Evolutionary conservation across 2,329 filamentous ascomycete species (phyloP), one percentile per base, ranked within the genome.

Genomic region (Rugonectria rugulosa): DNA sequence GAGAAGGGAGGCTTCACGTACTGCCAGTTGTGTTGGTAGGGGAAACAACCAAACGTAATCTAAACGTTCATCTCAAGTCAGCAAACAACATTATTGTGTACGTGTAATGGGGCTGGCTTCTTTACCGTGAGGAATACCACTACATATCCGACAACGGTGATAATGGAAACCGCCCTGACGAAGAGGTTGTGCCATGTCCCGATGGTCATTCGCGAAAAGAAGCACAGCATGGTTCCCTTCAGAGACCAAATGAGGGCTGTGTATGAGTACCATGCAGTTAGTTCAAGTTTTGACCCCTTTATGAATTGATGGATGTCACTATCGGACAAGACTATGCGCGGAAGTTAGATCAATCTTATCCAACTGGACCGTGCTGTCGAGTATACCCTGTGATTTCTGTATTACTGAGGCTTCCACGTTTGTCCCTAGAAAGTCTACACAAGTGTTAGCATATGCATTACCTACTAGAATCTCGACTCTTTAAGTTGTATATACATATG

Each of bases 191-290:
- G 62, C 62, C 64, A 70, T 0, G 64, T 54, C 2, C 67, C 68
- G 0, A 67, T 69, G 0, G 69, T 70, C 56, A 71, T 65, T 4
- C 64, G 60, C 4, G 61, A 64, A 9, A 70, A 71, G 53, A 72
- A 72, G 5, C 60, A 69, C 4, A 72, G 26, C 60, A 72, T 58
- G 0, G 62, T 70, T 5, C 66, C 69, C 31, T 72, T 72, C 3
- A 72, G 57, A 4, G 56, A 70, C 73, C 73, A 77, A 7, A 76
- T 68, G 0, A 76, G 67, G 0, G 69, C 66, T 0, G 73, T 72
- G 34, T 77, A 77, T 6, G 67, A 66, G 23, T 75, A 78, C 76
- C 75, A 77, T 0, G 74, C 75, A 0, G 69, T 53, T 10, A 77
- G 61, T 42, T 78, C 63, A 6, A 75, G 61, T 17, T 74, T 75